These are phyloP conservation scores for Trichophyton verrucosum DNA, from an alignment of 2,329 filamentous ascomycete genomes.

Conservation along the genomic window DNA sequence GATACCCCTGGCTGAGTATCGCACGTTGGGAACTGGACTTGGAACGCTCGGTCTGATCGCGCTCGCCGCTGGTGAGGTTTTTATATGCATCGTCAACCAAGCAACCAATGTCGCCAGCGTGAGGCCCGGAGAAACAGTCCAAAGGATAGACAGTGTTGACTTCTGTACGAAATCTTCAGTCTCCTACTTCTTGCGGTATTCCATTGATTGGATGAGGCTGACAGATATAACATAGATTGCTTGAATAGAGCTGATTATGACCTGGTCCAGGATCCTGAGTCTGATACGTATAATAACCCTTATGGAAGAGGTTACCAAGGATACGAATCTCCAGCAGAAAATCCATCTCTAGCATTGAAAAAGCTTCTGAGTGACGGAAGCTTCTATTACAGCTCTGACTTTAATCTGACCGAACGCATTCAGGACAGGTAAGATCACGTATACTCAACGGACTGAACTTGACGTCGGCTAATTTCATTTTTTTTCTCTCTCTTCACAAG, in stretches of 20 bases:
- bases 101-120: conserved; percentile 68
- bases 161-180: conserved; percentile 44
- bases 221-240: conserved; percentile 49
- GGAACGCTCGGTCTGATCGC: conserved; percentile 84
- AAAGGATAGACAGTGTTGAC: conserved; percentile 73
- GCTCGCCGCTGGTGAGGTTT: conserved; percentile 62
- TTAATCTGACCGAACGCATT: conserved; percentile 84
- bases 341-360: conserved; percentile 80
- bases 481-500: conserved; percentile 29
- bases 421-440: conserved; percentile 57
- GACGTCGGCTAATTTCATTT: conserved; percentile 10
- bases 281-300: conserved; percentile 41
- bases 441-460: neutral
- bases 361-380: conserved; percentile 87
- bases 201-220: conserved; percentile 6
- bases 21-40: conserved; percentile 63
- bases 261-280: conserved; percentile 49
- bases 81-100: conserved; percentile 76
- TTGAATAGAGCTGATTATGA: conserved; percentile 80
- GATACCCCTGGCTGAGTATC: conserved; percentile 62
- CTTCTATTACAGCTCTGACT: conserved; percentile 98
- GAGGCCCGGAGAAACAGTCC: conserved; percentile 75
- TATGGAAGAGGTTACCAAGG: conserved; percentile 43
- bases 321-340: conserved; percentile 61
- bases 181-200: conserved; percentile 1